These are phyloP conservation scores for Knufia petricola DNA, from an alignment of 2,329 filamentous ascomycete species.

Conservation along the genomic window DNA sequence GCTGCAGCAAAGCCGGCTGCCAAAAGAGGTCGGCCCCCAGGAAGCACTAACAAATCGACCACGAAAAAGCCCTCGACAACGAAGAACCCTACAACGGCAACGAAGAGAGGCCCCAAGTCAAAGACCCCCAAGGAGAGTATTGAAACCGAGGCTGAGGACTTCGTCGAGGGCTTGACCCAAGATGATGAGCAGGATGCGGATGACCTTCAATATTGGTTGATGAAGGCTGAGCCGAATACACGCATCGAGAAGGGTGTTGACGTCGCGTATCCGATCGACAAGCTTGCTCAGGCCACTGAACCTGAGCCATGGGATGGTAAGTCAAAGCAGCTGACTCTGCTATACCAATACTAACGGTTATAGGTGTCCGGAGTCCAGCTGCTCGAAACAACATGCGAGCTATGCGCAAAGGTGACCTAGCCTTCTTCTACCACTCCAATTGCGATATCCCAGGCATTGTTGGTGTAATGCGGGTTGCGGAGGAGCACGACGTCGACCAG, in stretches of 20 bases:
- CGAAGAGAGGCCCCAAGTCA: background rate
- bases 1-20: background rate
- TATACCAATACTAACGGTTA: conserved; percentile 5
- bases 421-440: conserved; percentile 96
- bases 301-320: conserved; percentile 89
- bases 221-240: conserved; percentile 83
- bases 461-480: conserved; percentile 79
- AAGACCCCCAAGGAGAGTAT: background rate
- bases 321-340: conserved; percentile 24
- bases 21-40: conserved; percentile 1
- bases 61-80: background rate
- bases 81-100: background rate
- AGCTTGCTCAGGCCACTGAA: conserved; percentile 59
- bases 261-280: conserved; percentile 89
- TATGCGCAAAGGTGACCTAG: conserved; percentile 85
- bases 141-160: conserved; percentile 4
- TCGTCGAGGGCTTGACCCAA: conserved; percentile 2
- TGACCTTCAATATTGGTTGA: conserved; percentile 57
- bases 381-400: conserved; percentile 82
- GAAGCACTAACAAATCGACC: background rate
- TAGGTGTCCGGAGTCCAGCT: conserved; percentile 23
- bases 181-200: conserved; percentile 14
- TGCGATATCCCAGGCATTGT: conserved; percentile 82
- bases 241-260: conserved; percentile 79
- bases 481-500: conserved; percentile 71